phyloP scores from a whole-genome alignment of 2,329 filamentous ascomycete species.

The Pseudogymnoascus sp. region DNA sequence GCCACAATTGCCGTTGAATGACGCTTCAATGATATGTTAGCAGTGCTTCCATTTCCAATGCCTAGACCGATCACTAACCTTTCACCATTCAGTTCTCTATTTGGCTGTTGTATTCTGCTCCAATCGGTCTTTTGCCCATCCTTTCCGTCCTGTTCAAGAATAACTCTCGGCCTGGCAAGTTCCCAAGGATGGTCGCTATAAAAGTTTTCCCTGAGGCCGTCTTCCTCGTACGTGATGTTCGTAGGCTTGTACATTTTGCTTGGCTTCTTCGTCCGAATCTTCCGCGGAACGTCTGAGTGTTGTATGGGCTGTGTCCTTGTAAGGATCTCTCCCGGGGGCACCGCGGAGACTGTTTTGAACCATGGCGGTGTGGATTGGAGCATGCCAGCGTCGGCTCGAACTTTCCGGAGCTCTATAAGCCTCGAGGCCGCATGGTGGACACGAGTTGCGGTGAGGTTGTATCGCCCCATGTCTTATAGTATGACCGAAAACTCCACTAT shows the following conservation, averaged over 20 bases:
- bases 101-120: conserved; percentile 66
- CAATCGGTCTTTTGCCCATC: conserved; percentile 72
- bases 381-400: conserved; percentile 22
- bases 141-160: conserved; percentile 79
- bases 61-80: conserved; percentile 43
- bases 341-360: conserved; percentile 25
- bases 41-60: neutral
- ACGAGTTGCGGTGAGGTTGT: conserved; percentile 33
- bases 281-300: conserved; percentile 29
- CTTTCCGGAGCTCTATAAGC: conserved; percentile 35
- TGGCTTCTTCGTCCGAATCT: conserved; percentile 45
- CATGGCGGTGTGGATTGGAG: conserved; percentile 21
- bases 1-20: conserved; percentile 80
- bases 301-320: conserved; percentile 44
- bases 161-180: conserved; percentile 73
- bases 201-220: conserved; percentile 70
- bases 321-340: conserved; percentile 49
- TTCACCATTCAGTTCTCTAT: conserved; percentile 73
- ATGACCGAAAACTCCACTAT: neutral
- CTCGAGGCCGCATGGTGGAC: conserved; percentile 39
- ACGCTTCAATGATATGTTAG: conserved; percentile 49
- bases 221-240: conserved; percentile 71
- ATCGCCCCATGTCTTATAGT: conserved; percentile 21
- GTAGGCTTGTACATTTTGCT: conserved; percentile 76
- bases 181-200: conserved; percentile 97